Percentiles rank a stretch among this genome's conserved stretches.
phyloP scores from a whole-genome alignment of 768 basidiomycete genomes.

The Auricularia auricula-judae region DNA sequence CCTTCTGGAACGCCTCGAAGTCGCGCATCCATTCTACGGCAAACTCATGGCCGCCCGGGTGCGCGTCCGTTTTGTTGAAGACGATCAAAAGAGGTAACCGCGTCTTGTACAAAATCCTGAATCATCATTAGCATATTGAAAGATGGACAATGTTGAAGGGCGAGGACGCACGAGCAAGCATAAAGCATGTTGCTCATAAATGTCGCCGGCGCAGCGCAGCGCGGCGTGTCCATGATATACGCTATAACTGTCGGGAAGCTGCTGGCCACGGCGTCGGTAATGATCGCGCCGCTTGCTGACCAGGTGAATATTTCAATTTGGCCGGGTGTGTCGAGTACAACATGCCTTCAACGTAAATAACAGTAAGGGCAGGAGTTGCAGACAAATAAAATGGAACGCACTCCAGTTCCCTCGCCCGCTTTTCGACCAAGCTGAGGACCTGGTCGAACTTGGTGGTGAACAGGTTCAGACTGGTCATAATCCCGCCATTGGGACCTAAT shows the following conservation, averaged over 20 bases:
- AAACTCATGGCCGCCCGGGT: conserved; percentile 59
- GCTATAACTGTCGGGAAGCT: conserved; percentile 90
- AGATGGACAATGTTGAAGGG: conserved; percentile 2
- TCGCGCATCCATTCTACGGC: conserved; percentile 98
- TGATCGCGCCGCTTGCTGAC: conserved; percentile 98
- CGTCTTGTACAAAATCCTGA: conserved; percentile 93
- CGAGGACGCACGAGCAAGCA: conserved; percentile 69
- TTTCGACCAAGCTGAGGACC: conserved; percentile 84
- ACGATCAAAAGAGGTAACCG: conserved; percentile 94
- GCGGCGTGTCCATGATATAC: conserved; percentile 94
- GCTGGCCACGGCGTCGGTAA: conserved; percentile 92
- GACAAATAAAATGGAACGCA: conserved; percentile 28
- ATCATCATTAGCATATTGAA: neutral
- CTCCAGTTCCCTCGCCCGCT: conserved; percentile 81
- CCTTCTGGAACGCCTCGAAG: conserved; percentile 90
- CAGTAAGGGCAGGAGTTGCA: neutral
- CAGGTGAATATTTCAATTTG: conserved; percentile 99
- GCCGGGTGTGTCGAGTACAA: conserved; percentile 94
- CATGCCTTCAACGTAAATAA: conserved; percentile 44
- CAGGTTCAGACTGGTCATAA: conserved; percentile 90
- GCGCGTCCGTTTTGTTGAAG: conserved; percentile 97
- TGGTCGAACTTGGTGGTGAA: conserved; percentile 99
- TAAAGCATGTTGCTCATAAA: conserved; percentile 99
- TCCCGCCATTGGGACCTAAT: conserved; percentile 95
- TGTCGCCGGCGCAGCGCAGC: conserved; percentile 88